A percentile compares a stretch with the other conserved stretches of the same genome.
These are phyloP conservation scores for Apiotrichum siamense DNA, from an alignment of 1,284 basidiomycete genomes.

Conservation along the genomic window DNA sequence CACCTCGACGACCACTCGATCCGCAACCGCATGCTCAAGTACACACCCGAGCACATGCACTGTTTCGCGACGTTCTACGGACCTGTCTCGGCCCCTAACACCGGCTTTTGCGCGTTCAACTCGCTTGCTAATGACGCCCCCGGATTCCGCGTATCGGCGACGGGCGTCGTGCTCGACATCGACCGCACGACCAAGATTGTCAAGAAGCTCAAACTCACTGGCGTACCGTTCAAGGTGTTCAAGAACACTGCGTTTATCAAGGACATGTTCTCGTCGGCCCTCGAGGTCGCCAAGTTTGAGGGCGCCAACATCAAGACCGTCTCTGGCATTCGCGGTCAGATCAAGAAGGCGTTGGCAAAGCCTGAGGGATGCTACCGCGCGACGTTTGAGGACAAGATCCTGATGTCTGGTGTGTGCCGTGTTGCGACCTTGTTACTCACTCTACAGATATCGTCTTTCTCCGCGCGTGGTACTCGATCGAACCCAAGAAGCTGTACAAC, in stretches of 20 bases:
- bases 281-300: conserved; percentile 98
- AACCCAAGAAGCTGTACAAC: conserved; percentile 94
- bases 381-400: conserved; percentile 95
- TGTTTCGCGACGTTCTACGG: conserved; percentile 97
- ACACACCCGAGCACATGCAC: conserved; percentile 99
- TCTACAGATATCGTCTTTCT: conserved; percentile 86
- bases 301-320: conserved; percentile 94
- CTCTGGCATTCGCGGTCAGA: conserved; percentile 89
- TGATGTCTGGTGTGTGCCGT: conserved; percentile 69
- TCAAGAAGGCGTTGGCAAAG: conserved; percentile 90
- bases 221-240: conserved; percentile 91
- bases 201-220: conserved; percentile 97
- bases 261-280: conserved; percentile 89
- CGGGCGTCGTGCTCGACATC: conserved; percentile 89
- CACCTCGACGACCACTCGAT: conserved; percentile 95
- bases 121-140: conserved; percentile 61
- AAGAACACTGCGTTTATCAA: conserved; percentile 99
- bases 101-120: conserved; percentile 96
- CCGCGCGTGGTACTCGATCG: conserved; percentile 92
- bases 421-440: background rate
- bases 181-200: conserved; percentile 90
- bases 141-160: conserved; percentile 85
- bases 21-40: conserved; percentile 98
- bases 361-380: conserved; percentile 94
- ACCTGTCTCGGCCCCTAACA: conserved; percentile 84